Evolutionary conservation across 129 eudicot species (phyloP), one percentile per base, ranked within the genome.

Genomic region (Escallonia rubra): DNA sequence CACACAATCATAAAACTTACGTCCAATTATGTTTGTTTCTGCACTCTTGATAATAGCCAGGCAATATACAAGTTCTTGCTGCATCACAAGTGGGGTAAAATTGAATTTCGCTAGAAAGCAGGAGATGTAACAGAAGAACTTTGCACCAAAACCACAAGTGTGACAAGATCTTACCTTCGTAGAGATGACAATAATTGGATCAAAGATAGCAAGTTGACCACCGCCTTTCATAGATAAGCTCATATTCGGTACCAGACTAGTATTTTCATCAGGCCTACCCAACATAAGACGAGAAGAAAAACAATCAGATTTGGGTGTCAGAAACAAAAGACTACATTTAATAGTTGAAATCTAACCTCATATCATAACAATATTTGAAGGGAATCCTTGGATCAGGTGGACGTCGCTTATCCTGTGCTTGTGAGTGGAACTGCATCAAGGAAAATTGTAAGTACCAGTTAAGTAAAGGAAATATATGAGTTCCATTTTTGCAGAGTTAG

Each of bases 321-420:
- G 59, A 40, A 40, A 41, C 64, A 23, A 58, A 58, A 40, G 52
- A 41, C 43, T 9, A 70, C 57, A 56, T 10, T 10, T 23, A 11
- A 41, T 8, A 50, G 63, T 42, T 50, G 42, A 54, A 68, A 70
- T 2, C 40, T 55, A 57, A 92, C 98, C 96, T 89, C 98, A 92
- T 89, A 66, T 76, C 86, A 74, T 92, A 92, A 73, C 98, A 92
- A 72, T 81, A 92, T 69, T 88, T 91, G 34, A 92, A 92, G 44
- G 96, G 98, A 63, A 92, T 84, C 87, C 95, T 88, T 56, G 76
- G 75, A 82, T 92, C 96, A 39, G 84, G 65, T 42, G 91, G 91
- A 61, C 74, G 96, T 52, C 88, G 80, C 70, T 65, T 74, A 73
- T 87, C 96, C 79, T 74, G 77, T 16, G 74, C 67, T 64, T 87